phyloP scores from a whole-genome alignment of 139 green algal genomes.

The Volvox africanus region DNA sequence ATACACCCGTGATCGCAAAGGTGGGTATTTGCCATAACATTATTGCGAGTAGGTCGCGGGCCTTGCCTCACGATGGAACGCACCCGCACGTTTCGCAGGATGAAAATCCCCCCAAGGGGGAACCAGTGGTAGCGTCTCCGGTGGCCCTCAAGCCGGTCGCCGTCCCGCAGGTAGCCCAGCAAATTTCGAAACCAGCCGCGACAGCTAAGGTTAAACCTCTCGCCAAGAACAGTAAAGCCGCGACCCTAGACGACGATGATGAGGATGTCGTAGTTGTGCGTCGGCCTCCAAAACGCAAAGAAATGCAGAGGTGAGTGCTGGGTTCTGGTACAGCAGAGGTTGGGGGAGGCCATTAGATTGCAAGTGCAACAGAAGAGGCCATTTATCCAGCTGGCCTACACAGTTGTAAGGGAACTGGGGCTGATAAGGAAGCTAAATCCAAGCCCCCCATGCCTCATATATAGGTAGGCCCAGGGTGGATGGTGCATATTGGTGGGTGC shows the following conservation, averaged over 20 bases:
- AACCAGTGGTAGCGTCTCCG: neutral
- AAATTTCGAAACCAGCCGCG: neutral
- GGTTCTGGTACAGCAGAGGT: too few species aligned
- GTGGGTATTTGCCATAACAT: neutral
- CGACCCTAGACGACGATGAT: neutral
- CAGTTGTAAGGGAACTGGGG: too few species aligned
- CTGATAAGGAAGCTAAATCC: too few species aligned
- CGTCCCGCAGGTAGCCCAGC: neutral
- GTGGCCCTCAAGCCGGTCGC: neutral
- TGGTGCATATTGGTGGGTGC: too few species aligned
- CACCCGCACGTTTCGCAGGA: neutral
- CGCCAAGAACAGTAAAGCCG: neutral
- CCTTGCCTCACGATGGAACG: too few species aligned
- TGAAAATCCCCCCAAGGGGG: neutral
- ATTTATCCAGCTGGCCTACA: too few species aligned
- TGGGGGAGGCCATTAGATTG: too few species aligned
- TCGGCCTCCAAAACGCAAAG: neutral
- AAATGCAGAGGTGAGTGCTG: neutral
- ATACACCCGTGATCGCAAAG: neutral
- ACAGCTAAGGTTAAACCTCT: neutral
- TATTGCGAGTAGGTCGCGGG: too few species aligned
- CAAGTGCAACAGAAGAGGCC: too few species aligned
- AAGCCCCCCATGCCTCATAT: too few species aligned
- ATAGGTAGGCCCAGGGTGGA: too few species aligned
- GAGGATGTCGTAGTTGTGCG: conserved; percentile 18